Evolutionary conservation across 257 asterid genomes (phyloP), one percentile per base, ranked within the genome.

Genomic region (Primulina eburnea): DNA sequence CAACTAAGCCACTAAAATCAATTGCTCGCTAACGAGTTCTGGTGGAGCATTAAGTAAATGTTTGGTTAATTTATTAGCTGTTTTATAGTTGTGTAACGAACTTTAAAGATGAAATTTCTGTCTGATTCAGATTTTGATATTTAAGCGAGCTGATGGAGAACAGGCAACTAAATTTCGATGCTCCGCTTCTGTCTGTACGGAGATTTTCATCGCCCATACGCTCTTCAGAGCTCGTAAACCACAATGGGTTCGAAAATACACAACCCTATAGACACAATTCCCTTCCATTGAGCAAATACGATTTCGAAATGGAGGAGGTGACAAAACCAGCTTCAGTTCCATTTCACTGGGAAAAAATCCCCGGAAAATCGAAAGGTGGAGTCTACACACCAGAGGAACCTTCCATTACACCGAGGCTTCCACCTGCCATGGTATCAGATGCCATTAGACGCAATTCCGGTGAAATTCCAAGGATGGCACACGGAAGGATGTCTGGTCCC

Each of bases 321-420:
- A 76, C 95, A 1, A 92, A 88, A 69, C 95, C 98, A 34, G 95
- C 78, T 53, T 76, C 98, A 21, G 92, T 92, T 64, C 98, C 98
- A 2, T 92, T 92, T 75, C 64, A 81, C 61, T 92, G 98, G 98
- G 98, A 92, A 76, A 79, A 84, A 70, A 78, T 77, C 67, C 98
- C 98, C 5, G 98, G 98, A 26, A 82, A 84, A 71, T 84, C 92
- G 26, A 92, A 88, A 72, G 78, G 74, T 24, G 89, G 82, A 37
- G 57, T 33, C 34, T 82, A 68, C 21, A 77, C 78, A 12, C 85
- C 85, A n/a, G 86, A 82, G 38, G 84, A 83, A 56, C 75, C 83
- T 3, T 74, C 85, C 26, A 80, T 50, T 17, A 50, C 57, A 50
- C 57, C 57, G 5, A 50, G 57, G 8, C 57, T 50, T 50, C 57